Evolutionary conservation across 2,329 filamentous ascomycete genomes (phyloP).

Genomic region (Massarina eburnea): DNA sequence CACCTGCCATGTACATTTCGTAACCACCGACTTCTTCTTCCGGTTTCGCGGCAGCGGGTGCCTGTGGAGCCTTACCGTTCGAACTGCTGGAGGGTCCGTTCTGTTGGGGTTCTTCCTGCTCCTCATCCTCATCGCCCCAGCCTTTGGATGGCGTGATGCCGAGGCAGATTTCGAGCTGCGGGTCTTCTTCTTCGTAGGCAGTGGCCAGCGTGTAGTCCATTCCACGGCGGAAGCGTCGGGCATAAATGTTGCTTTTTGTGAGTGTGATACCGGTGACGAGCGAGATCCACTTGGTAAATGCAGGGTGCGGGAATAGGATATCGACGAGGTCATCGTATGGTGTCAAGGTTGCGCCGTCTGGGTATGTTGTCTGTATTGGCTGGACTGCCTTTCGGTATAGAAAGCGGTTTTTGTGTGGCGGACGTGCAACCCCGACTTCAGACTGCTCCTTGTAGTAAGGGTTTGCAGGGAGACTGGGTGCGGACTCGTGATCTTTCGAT

Average conservation of each 20-base stretch:
- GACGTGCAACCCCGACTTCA: conserved; percentile 67
- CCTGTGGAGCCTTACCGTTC: conserved; percentile 36
- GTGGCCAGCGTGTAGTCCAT: conserved; percentile 92
- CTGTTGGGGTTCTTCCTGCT: conserved; percentile 51
- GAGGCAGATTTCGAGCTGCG: conserved; percentile 83
- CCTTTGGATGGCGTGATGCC: conserved; percentile 81
- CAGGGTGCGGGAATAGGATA: conserved; percentile 76
- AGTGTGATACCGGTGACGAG: conserved; percentile 76
- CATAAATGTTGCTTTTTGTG: conserved; percentile 74
- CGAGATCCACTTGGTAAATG: conserved; percentile 88
- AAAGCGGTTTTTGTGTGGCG: conserved; percentile 94
- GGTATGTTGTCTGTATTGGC: conserved; percentile 36
- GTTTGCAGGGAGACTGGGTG: conserved; percentile 47
- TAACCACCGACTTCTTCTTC: conserved; percentile 71
- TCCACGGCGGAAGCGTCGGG: conserved; percentile 82
- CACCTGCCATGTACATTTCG: conserved; percentile 90
- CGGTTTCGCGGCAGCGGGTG: conserved; percentile 32
- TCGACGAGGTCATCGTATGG: conserved; percentile 75
- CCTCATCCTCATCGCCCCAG: conserved; percentile 74
- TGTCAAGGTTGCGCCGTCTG: conserved; percentile 35
- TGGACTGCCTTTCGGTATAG: conserved; percentile 69
- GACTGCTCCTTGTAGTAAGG: conserved; percentile 28
- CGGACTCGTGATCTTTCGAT: conserved; percentile 46
- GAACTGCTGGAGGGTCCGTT: conserved; percentile 34
- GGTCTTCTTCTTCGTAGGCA: conserved; percentile 70